phyloP scores from a whole-genome alignment of 257 asterid species.

The Jacaranda copaia region DNA sequence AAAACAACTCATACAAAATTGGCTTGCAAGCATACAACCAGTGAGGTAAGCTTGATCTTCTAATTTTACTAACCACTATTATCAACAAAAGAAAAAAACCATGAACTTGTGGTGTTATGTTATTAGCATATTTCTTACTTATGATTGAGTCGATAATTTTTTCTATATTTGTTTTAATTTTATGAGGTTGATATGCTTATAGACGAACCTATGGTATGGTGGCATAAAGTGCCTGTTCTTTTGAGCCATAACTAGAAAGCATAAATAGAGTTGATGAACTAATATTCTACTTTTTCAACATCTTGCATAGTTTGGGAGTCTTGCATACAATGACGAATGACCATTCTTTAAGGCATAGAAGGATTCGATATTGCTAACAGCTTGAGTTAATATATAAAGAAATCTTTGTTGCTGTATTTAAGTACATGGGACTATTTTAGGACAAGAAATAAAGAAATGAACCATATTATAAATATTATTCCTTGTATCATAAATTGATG shows the following conservation, averaged over 20 bases:
- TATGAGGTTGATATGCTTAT: background rate
- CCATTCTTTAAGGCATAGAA: background rate
- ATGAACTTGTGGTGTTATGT: background rate
- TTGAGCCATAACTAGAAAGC: too few species aligned
- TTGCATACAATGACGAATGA: too few species aligned
- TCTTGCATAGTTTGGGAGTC: background rate
- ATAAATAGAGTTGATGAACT: too few species aligned
- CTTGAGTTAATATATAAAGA: background rate
- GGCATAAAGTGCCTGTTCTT: background rate
- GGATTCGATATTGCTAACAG: background rate
- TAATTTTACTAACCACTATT: too few species aligned
- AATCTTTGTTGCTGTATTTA: background rate
- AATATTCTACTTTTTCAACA: background rate
- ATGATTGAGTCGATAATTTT: too few species aligned
- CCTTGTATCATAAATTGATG: too few species aligned
- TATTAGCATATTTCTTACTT: too few species aligned
- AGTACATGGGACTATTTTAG: background rate
- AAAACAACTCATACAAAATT: background rate
- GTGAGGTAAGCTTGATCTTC: background rate
- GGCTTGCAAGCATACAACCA: background rate
- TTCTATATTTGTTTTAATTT: background rate
- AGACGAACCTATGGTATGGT: background rate
- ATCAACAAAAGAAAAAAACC: background rate
- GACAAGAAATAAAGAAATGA: background rate
- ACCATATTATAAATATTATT: background rate